A percentile compares a stretch with the other conserved stretches of the same genome.
phyloP scores from a whole-genome alignment of 1,139 yeast species.

The Groenewaldozyma auringiensis region DNA sequence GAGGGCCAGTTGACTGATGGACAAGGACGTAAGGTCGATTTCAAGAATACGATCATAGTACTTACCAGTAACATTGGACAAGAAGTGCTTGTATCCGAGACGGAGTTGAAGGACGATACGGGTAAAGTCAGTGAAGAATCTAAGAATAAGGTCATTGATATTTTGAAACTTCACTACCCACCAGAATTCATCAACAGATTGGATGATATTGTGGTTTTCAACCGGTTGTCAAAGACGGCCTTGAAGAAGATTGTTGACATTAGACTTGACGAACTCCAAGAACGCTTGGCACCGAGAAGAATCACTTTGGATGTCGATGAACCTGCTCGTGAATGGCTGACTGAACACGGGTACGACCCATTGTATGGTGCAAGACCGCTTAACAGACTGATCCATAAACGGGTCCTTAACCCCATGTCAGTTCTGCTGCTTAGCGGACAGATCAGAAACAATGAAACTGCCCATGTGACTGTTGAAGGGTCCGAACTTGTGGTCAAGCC shows the following conservation, averaged over 20 bases:
- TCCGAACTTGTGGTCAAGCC: constrained; percentile 39
- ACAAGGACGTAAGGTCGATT: constrained; percentile 89
- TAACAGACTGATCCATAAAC: constrained; percentile 79
- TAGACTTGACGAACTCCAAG: constrained; percentile 70
- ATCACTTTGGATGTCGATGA: constrained; percentile 52
- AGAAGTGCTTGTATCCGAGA: constrained; percentile 67
- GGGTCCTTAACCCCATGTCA: constrained; percentile 80
- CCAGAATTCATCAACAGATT: constrained; percentile 93
- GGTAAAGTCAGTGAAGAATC: constrained; percentile 44
- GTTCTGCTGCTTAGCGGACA: constrained; percentile 70
- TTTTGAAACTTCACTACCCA: constrained; percentile 67
- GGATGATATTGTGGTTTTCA: constrained; percentile 85
- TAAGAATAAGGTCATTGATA: constrained; percentile 52
- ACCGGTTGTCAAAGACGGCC: constrained; percentile 70
- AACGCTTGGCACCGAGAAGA: constrained; percentile 70
- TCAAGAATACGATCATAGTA: constrained; percentile 89
- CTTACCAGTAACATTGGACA: constrained; percentile 98
- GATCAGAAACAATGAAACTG: constrained; percentile 61
- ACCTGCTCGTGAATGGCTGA: constrained; percentile 64
- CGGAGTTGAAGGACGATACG: constrained; percentile 40
- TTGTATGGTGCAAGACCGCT: constrained; percentile 93
- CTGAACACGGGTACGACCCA: constrained; percentile 83
- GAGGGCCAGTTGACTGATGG: constrained; percentile 93
- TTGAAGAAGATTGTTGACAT: constrained; percentile 75
- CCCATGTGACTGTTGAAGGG: constrained; percentile 37